Evolutionary conservation across 169 alveolate genomes (phyloP), one percentile per base, ranked within the genome.

Genomic region (Cryptosporidium meleagridis): DNA sequence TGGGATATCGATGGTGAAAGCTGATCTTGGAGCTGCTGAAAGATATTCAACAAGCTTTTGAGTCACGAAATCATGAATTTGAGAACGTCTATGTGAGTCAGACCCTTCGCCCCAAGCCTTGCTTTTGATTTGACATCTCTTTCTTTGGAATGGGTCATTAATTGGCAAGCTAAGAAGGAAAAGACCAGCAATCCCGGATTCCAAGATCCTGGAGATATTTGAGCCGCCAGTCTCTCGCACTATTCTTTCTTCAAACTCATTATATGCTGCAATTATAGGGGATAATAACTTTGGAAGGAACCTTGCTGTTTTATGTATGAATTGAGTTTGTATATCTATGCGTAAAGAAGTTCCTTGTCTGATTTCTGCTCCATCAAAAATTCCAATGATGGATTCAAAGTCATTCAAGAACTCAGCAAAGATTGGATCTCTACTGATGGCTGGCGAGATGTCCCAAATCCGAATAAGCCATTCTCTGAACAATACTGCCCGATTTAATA

Each of bases 401-500:
- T 55, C 65, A 7, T 59, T 44, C 12, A 73, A 10, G 3, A 73
- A 35, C 5, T n/a, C 29, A n/a, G 33, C 23, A 26, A 73, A 16
- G 9, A 37, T 10, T 12, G 62, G 62, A 41, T 73, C 86, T 35
- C 71, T 33, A 37, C 33, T 29, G 0, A 73, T 33, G 4, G 31
- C 44, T 31, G 59, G 31, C 0, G 35, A 26, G 7, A 18, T 18
- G 0, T 41, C 72, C 86, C 86, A 73, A 1, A 73, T 23, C 14
- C 52, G 48, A 58, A 73, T 73, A 7, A 73, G 23, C 86, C 86
- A 73, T 23, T 73, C 86, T 37, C 71, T 53, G 45, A 73, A 73
- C 3, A 35, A 9, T 8, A 59, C 86, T 73, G 86, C 86, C 21
- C 86, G 21, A 31, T 73, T 73, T 23, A 73, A 5, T 23, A 73